These are phyloP conservation scores for Acrocalymma vagum DNA, from an alignment of 2,329 filamentous ascomycete genomes.

Conservation along the genomic window DNA sequence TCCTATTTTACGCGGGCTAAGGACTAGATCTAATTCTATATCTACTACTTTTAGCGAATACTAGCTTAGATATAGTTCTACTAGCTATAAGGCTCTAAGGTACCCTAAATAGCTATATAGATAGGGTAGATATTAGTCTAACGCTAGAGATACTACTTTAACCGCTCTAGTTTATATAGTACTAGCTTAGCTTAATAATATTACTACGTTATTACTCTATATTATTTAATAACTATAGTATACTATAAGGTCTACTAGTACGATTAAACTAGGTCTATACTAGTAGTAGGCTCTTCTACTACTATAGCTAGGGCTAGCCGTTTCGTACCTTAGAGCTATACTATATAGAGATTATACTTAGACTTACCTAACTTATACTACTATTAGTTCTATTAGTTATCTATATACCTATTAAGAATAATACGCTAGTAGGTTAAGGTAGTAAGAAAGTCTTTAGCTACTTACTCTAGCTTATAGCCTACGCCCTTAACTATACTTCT, in stretches of 20 bases:
- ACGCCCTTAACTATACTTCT: background rate
- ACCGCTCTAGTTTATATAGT: slow-evolving; percentile 5
- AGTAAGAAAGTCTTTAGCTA: slow-evolving; percentile 1
- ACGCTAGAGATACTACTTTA: slow-evolving; percentile 4
- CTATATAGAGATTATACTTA: slow-evolving; percentile 8
- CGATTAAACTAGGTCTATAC: background rate
- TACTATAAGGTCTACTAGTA: too few relatives aligned
- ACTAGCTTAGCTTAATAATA: slow-evolving; percentile 1
- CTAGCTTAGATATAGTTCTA: too few relatives aligned
- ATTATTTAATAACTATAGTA: slow-evolving; percentile 1
- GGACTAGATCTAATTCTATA: too few relatives aligned
- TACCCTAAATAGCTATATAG: slow-evolving; percentile 1
- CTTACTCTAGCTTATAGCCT: slow-evolving; percentile 2
- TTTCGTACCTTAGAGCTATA: background rate
- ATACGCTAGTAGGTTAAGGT: background rate
- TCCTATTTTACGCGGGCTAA: slow-evolving; percentile 1
- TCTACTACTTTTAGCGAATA: too few relatives aligned
- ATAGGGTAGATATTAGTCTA: slow-evolving; percentile 5
- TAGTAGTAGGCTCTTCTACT: background rate
- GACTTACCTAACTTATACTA: slow-evolving; percentile 1
- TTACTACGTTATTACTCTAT: slow-evolving; percentile 3
- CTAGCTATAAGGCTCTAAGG: too few relatives aligned
- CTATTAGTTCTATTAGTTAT: slow-evolving; percentile 3
- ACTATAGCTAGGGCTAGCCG: background rate
- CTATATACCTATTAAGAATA: slow-evolving; percentile 6